phyloP scores from a whole-genome alignment of 2,329 filamentous ascomycete genomes.

The Mollisia scopiformis region DNA sequence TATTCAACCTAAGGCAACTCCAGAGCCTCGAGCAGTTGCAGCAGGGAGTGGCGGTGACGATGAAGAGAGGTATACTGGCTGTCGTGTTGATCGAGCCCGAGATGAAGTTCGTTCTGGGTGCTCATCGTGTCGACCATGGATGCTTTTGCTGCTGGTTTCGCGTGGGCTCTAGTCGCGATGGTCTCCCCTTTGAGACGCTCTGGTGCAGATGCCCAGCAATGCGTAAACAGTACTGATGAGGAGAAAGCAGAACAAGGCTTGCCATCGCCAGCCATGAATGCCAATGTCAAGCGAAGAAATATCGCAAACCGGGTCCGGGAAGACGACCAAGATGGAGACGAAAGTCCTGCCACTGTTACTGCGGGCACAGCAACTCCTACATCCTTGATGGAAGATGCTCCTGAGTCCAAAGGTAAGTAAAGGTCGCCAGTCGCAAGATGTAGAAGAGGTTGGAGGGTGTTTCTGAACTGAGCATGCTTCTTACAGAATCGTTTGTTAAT shows the following conservation, averaged over 20 bases:
- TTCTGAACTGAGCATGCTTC: not conserved
- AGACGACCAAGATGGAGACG: not conserved
- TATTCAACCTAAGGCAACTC: not conserved
- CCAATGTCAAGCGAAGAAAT: not conserved
- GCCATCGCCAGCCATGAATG: not conserved
- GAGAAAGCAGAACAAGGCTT: conserved; percentile 4
- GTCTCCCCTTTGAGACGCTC: not conserved
- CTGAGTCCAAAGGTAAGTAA: not conserved
- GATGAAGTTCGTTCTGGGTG: not conserved
- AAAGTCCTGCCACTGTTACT: not conserved
- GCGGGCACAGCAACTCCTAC: not conserved
- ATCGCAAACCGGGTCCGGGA: not conserved
- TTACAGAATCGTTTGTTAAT: not conserved
- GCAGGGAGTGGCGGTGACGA: not conserved
- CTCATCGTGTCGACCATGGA: not conserved
- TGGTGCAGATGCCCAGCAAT: not conserved
- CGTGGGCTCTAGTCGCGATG: not conserved
- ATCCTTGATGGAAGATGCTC: not conserved
- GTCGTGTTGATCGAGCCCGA: not conserved
- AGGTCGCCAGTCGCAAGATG: not conserved
- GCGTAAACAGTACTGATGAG: not conserved
- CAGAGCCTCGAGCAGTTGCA: conserved; percentile 3
- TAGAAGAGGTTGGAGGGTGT: not conserved
- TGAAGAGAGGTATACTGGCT: not conserved
- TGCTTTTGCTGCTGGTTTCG: not conserved